Conservation (phyloP, 805 yeast genomes). For the Schwanniomyces occidentalis region DNA sequence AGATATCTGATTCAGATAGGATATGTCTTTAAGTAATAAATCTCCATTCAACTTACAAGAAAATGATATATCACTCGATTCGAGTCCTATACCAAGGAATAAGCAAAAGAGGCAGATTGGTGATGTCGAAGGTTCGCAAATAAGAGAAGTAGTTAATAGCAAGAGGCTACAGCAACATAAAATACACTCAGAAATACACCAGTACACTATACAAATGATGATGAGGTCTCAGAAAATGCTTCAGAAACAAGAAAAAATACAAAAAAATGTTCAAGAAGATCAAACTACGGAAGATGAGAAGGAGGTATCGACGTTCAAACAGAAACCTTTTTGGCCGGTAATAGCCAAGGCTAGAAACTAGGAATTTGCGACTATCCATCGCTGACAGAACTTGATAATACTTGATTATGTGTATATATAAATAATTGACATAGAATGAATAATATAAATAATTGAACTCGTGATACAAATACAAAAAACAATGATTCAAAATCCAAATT, state of each 20-base stretch:
- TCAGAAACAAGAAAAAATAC: conserved; percentile 7
- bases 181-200: conserved; percentile 33
- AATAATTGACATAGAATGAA: too few relatives aligned
- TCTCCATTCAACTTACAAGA: too few relatives aligned
- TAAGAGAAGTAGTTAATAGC: neutral
- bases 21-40: too few relatives aligned
- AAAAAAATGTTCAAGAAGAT: neutral
- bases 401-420: too few relatives aligned
- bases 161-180: conserved; percentile 24
- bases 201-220: conserved; percentile 29
- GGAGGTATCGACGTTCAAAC: conserved; percentile 9
- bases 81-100: too few relatives aligned
- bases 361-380: too few relatives aligned
- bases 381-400: too few relatives aligned
- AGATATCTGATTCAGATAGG: too few relatives aligned
- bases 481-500: too few relatives aligned
- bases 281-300: neutral
- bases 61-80: too few relatives aligned
- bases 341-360: conserved; percentile 5
- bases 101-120: neutral
- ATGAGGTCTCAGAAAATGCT: conserved; percentile 27
- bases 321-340: conserved; percentile 17
- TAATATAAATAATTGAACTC: too few relatives aligned
- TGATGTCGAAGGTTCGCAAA: neutral
- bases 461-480: too few relatives aligned